Evolutionary conservation across 2,329 filamentous ascomycete genomes (phyloP).

Genomic region (Colletotrichum abscissum): DNA sequence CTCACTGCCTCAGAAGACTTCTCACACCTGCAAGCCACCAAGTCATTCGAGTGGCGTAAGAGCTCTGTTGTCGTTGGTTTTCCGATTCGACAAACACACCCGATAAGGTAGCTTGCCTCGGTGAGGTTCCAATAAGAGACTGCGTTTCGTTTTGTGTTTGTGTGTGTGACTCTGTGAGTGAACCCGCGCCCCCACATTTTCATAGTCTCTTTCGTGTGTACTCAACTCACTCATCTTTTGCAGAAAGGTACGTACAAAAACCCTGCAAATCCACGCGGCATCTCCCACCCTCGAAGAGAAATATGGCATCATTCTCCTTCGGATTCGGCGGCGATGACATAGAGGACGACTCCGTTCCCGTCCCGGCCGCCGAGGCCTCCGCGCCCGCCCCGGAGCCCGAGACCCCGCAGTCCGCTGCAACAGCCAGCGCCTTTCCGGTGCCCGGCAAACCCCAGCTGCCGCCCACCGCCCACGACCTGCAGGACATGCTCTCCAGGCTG

Average conservation of each 20-base stretch:
- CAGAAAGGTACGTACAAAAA: conserved; percentile 18
- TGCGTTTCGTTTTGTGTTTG: not conserved
- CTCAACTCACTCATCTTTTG: not conserved
- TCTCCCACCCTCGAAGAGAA: not conserved
- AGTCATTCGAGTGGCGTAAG: not conserved
- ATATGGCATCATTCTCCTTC: conserved; percentile 65
- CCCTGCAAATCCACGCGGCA: conserved; percentile 21
- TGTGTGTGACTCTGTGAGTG: conserved; percentile 1
- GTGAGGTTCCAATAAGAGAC: conserved; percentile 3
- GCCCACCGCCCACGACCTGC: conserved; percentile 62
- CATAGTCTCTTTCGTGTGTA: not conserved
- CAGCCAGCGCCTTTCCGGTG: conserved; percentile 68
- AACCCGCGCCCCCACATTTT: conserved; percentile 31
- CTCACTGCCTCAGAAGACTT: not conserved
- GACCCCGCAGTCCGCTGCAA: conserved; percentile 40
- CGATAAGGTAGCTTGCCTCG: not conserved
- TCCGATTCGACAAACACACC: not conserved
- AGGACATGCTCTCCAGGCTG: conserved; percentile 65
- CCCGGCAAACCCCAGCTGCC: conserved; percentile 69
- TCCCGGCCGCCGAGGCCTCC: conserved; percentile 39
- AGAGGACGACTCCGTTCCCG: conserved; percentile 53
- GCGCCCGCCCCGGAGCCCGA: conserved; percentile 33
- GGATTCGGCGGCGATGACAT: conserved; percentile 74
- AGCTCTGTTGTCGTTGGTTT: not conserved
- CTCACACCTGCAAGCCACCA: not conserved